Evolutionary conservation across 2,329 filamentous ascomycete genomes (phyloP).

Genomic region (Trichoderma semiorbis): DNA sequence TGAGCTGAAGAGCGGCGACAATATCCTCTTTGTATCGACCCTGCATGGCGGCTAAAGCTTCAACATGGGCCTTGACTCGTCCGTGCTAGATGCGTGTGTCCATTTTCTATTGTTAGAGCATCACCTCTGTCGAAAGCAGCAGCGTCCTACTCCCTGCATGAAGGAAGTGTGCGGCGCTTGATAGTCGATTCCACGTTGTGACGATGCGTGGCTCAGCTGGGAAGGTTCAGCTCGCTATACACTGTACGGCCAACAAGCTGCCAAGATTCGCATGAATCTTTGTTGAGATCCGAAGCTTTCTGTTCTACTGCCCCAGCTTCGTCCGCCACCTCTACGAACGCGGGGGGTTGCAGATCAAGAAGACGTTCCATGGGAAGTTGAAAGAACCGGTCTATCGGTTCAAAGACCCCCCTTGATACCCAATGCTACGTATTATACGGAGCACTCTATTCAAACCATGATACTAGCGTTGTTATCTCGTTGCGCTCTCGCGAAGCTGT

Average conservation of each 20-base stretch:
- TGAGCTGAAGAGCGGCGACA: conserved; percentile 76
- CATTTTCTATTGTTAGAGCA: neutral
- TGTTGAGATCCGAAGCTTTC: neutral
- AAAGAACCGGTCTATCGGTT: neutral
- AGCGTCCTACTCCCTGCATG: neutral
- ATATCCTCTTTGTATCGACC: conserved; percentile 93
- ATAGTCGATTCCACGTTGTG: neutral
- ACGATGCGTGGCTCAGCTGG: neutral
- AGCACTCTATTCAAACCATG: neutral
- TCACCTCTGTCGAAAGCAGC: neutral
- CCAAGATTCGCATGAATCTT: neutral
- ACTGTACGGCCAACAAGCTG: neutral
- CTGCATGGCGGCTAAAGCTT: conserved; percentile 76
- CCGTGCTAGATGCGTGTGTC: neutral
- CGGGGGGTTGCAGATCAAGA: neutral
- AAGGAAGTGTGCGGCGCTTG: neutral
- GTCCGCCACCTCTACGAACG: neutral
- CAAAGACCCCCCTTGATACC: neutral
- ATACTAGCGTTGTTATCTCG: conserved; percentile 5
- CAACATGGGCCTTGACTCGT: neutral
- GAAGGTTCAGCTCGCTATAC: neutral
- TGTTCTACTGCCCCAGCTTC: neutral
- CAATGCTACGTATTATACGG: neutral
- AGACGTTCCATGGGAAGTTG: neutral
- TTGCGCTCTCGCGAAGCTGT: neutral